phyloP scores from a whole-genome alignment of 2,329 filamentous ascomycete species.

The Fusarium sp. region DNA sequence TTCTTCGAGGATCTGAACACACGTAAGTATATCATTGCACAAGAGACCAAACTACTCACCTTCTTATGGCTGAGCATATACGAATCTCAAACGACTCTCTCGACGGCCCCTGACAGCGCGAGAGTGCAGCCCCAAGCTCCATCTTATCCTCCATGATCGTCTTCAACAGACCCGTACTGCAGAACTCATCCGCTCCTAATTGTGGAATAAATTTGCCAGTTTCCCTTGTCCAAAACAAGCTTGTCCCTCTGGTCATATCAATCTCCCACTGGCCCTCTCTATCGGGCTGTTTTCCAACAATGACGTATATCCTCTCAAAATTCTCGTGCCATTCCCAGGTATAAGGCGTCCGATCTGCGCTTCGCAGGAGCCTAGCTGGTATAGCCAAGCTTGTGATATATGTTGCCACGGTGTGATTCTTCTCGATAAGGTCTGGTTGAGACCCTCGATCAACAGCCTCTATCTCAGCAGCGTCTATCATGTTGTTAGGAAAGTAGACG shows the following conservation, averaged over 20 bases:
- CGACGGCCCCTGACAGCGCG: accelerated
- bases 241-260: not conserved
- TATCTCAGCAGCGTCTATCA: not conserved
- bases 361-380: not conserved
- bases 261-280: constrained; percentile 4
- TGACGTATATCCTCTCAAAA: not conserved
- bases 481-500: constrained; percentile 12
- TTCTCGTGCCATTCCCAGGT: not conserved
- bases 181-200: not conserved
- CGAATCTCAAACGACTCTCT: not conserved
- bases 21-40: not conserved
- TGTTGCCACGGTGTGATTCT: not conserved
- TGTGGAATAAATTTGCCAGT: not conserved
- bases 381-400: not conserved
- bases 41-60: not conserved
- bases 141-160: not conserved
- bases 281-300: constrained; percentile 3
- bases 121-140: not conserved
- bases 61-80: not conserved
- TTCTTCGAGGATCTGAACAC: not conserved
- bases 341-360: accelerated
- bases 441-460: not conserved
- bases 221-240: not conserved
- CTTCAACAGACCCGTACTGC: not conserved
- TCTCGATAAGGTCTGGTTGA: not conserved